These are phyloP conservation scores for Avena eriantha DNA, from an alignment of 176 grass and related monocot species.

Conservation along the genomic window DNA sequence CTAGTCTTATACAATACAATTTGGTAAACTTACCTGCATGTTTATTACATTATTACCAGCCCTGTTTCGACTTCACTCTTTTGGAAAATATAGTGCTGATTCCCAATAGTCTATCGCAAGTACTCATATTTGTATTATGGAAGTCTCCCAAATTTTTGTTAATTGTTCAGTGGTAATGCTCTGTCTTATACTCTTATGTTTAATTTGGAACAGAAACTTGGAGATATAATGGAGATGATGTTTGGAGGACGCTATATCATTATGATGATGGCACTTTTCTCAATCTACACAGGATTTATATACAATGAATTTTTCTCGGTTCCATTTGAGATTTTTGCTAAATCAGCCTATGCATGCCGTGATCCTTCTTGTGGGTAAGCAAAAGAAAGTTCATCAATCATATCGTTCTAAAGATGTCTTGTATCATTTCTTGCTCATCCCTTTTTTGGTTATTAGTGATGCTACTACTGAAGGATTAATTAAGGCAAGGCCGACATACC, in stretches of 20 bases:
- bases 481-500: constrained; percentile 74
- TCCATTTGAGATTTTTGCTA: constrained; percentile 88
- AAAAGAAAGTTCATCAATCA: background rate
- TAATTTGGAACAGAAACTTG: constrained; percentile 73
- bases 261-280: constrained; percentile 93
- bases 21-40: constrained; percentile 7
- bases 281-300: constrained; percentile 94
- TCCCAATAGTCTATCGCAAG: background rate
- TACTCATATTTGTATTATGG: constrained; percentile 15
- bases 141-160: background rate
- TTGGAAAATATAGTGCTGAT: constrained; percentile 6
- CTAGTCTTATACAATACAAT: constrained; percentile 32
- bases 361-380: constrained; percentile 88
- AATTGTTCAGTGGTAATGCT: background rate
- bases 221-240: constrained; percentile 97
- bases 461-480: constrained; percentile 65
- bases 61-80: background rate
- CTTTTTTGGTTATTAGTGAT: constrained; percentile 59
- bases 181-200: constrained; percentile 42
- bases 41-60: background rate
- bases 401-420: constrained; percentile 3
- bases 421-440: constrained; percentile 34
- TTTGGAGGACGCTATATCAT: constrained; percentile 97
- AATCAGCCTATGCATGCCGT: constrained; percentile 87
- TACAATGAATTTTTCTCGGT: constrained; percentile 99